Base-by-base conservation (phyloP, 2,329 filamentous ascomycete species). In the Aspergillus aculeatinus region DNA sequence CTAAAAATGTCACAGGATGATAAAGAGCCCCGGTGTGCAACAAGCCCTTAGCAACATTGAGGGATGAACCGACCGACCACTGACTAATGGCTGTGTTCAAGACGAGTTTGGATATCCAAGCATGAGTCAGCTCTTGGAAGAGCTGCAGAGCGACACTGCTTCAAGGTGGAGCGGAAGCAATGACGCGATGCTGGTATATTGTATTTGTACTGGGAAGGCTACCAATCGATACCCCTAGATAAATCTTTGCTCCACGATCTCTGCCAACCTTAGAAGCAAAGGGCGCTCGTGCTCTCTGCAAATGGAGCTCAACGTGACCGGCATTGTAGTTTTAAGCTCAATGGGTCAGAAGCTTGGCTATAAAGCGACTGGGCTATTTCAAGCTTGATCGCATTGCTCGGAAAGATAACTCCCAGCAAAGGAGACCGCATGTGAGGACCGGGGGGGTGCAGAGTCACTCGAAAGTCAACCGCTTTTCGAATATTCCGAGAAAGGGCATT, bases 401-500 rank as follows among this genome's bases (percentile, higher is more conserved):
- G 6, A 35, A 16, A 19, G 4, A 19, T 44, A 9, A n/a, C 1
- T 9, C 16, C 39, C 39, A 44, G 16, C 39, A 19, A 44, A 9
- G 39, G 16, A 16, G 39, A 16, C 39, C 16, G 39, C 39, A 44
- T 7, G 14, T 16, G 19, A 19, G 16, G 39, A 44, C 3, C 16
- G 39, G 7, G 39, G 39, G 19, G 16, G 7, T 19, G 33, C 10
- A 35, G 27, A 35, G 33, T 4, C 14, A 16, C 33, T 35, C 14
- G 10, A 10, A 16, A 4, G 12, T 16, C n/a, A 35, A 12, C 11
- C 11, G 5, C 6, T 44, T 1, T 19, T 19, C 5, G 39, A 19
- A 19, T n/a, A 44, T 44, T 16, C 39, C 47, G 11, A 9, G 19
- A 51, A 52, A 7, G 42, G 39, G 50, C 27, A 56, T 51, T 65